Evolutionary conservation across 345 rosid species (phyloP).

Genomic region (Linum lewisii): DNA sequence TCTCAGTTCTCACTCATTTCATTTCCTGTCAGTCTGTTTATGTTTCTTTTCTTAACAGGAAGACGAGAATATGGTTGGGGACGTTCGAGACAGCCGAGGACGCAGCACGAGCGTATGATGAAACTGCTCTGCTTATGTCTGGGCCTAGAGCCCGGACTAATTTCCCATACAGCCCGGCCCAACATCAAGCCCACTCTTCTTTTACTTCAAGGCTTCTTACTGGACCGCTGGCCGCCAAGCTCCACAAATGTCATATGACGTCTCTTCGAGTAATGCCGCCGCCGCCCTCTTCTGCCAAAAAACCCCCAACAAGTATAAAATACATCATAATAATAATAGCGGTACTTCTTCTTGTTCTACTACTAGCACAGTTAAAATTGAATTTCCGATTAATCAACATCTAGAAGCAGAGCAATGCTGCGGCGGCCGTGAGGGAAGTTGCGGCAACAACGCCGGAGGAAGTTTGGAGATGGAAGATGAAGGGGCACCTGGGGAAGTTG

Average conservation of each 20-base stretch:
- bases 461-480: slow-evolving; percentile 9
- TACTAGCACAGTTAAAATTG: background rate
- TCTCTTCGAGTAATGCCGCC: slow-evolving; percentile 10
- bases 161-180: slow-evolving; percentile 19
- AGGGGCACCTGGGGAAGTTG: background rate
- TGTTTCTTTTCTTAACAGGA: slow-evolving; percentile 11
- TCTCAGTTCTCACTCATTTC: background rate
- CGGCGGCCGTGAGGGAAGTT: background rate
- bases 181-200: slow-evolving; percentile 10
- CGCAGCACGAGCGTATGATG: slow-evolving; percentile 26
- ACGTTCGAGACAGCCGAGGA: slow-evolving; percentile 28
- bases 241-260: slow-evolving; percentile 23
- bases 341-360: background rate
- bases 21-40: background rate
- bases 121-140: slow-evolving; percentile 26
- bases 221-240: slow-evolving; percentile 22
- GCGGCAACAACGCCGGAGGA: background rate
- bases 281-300: background rate
- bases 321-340: too few species aligned
- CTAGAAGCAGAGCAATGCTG: background rate
- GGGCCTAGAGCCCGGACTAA: slow-evolving; percentile 25
- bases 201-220: slow-evolving; percentile 24
- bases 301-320: background rate
- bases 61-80: slow-evolving; percentile 31
- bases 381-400: background rate